Conservation (phyloP, 352 stramenopile genomes). For the Phytophthora crassamura region DNA sequence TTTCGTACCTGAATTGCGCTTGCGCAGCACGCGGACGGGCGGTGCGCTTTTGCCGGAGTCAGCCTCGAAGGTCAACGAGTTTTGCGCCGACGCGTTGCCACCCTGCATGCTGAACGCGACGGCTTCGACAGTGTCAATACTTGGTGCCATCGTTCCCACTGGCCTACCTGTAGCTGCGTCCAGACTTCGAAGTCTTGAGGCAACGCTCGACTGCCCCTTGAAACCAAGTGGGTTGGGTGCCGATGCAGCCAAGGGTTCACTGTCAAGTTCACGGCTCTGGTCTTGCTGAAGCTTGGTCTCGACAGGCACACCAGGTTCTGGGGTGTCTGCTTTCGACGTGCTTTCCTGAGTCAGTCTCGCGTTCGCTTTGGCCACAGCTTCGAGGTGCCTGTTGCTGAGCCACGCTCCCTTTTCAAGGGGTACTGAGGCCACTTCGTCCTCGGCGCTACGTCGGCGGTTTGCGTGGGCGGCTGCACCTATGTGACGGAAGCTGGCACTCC, state of each 20-base stretch:
- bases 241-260: neutral
- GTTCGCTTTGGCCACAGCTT: neutral
- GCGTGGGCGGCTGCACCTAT: neutral
- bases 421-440: neutral
- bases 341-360: neutral
- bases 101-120: slow-evolving; percentile 28
- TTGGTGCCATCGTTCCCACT: slow-evolving; percentile 11
- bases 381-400: slow-evolving; percentile 21
- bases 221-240: neutral
- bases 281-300: slow-evolving; percentile 4
- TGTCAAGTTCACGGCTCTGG: neutral
- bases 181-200: slow-evolving; percentile 21
- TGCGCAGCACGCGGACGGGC: slow-evolving; percentile 28
- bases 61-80: slow-evolving; percentile 5
- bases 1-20: slow-evolving; percentile 17
- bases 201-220: slow-evolving; percentile 12
- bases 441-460: neutral
- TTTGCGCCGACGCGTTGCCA: slow-evolving; percentile 1
- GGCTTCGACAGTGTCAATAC: slow-evolving; percentile 12
- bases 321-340: neutral
- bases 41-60: slow-evolving; percentile 2
- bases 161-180: slow-evolving; percentile 10
- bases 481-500: slow-evolving; percentile 32
- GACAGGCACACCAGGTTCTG: neutral
- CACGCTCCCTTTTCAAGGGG: slow-evolving; percentile 7